These are phyloP conservation scores for Cladophialophora yegresii DNA, from an alignment of 2,329 filamentous ascomycete species.

Conservation along the genomic window DNA sequence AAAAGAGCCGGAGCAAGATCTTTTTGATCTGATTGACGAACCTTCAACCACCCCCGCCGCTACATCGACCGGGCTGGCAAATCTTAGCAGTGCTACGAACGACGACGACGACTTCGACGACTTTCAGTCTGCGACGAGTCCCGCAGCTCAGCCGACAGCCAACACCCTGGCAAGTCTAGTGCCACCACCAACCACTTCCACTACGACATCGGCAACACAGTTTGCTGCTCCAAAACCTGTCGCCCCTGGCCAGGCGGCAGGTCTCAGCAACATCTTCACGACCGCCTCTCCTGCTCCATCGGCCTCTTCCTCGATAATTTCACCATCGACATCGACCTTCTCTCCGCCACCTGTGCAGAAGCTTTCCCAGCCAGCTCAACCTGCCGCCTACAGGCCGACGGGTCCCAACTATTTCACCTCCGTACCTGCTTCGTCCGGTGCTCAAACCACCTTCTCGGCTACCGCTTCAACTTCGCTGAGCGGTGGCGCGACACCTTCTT, in stretches of 20 bases:
- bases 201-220: conserved; percentile 59
- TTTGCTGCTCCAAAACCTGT: conserved; percentile 83
- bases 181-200: conserved; percentile 51
- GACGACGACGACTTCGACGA: conserved; percentile 93
- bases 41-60: conserved; percentile 53
- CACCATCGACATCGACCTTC: conserved; percentile 58
- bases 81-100: conserved; percentile 49
- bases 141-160: conserved; percentile 45
- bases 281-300: conserved; percentile 54
- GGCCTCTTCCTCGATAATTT: conserved; percentile 59
- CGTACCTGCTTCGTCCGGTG: conserved; percentile 48
- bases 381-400: conserved; percentile 64
- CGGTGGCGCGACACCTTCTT: conserved; percentile 42
- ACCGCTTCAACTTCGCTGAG: conserved; percentile 36
- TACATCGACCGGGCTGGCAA: conserved; percentile 48
- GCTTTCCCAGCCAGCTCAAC: conserved; percentile 53
- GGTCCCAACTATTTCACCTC: conserved; percentile 96
- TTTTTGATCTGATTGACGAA: conserved; percentile 87
- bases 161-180: conserved; percentile 46
- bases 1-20: conserved; percentile 86
- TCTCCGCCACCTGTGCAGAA: conserved; percentile 46
- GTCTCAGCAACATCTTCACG: conserved; percentile 79
- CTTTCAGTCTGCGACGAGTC: conserved; percentile 82
- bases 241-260: conserved; percentile 76
- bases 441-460: conserved; percentile 37